Evolutionary conservation across 768 basidiomycete genomes (phyloP), one percentile per base, ranked within the genome.

Genomic region (Nidula microcarpa): DNA sequence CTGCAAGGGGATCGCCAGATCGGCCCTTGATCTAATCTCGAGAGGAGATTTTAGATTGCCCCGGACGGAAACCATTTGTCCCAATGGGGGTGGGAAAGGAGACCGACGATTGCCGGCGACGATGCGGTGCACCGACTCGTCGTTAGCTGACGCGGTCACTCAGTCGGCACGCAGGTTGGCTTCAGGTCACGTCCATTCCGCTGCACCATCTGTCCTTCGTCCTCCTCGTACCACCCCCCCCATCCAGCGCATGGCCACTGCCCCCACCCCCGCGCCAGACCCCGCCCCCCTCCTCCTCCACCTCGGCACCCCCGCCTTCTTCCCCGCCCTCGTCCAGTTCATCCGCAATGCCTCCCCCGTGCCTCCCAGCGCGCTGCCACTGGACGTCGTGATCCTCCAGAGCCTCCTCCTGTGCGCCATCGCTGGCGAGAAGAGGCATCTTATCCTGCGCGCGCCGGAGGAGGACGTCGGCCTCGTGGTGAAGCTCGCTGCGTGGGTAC

Each of bases 341-440:
- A 64, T 86, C 50, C 78, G 73, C 37, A 58, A 71, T n/a, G 64
- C 68, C 6, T 66, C 69, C 30, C 71, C 79, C n/a, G 71, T 67
- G 7, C 62, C 63, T 1, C 43, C 78, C 0, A 30, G 23, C 23
- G 61, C 71, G 47, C 63, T 85, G 13, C 84, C 85, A 6, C 52
- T 88, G 2, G 86, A 90, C 50, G 74, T 80, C 8, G 77, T 81
- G 49, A 76, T 89, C 41, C 67, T 89, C 17, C 86, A 85, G 62
- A 81, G 85, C 17, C 68, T 89, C 13, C 76, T 90, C 33, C 76
- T 86, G 3, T 87, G 80, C 62, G 71, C 90, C 46, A 69, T 87
- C 35, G 75, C 86, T 3, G 80, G 81, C 1, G 72, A 84, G 58
- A 83, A 78, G 56, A 30, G 23, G 23, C 75, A 89, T 63, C 68